Base-by-base conservation (phyloP, 2,329 filamentous ascomycete genomes). In the Ascochyta pisi region DNA sequence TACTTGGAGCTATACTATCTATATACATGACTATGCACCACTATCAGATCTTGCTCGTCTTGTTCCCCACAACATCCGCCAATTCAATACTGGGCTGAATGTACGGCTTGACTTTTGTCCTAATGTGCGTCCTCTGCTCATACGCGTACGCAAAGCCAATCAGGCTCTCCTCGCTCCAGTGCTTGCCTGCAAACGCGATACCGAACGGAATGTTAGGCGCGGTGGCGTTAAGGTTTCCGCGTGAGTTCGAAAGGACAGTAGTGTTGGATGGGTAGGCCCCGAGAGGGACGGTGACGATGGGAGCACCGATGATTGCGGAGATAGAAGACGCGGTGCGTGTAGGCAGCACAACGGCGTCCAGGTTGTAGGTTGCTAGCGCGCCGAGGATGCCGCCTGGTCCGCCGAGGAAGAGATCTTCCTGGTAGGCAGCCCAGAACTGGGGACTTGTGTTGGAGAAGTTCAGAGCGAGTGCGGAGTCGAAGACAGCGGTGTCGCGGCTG, bases 141-240 rank as follows among this genome's bases (percentile, higher is more conserved):
- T 86, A 89, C 4, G 85, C 87, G 77, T 88, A 90, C 6, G 87
- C 88, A 67, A 86, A 82, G 0, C 83, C 84, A 54, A 91, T 84
- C 61, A 91, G 66, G 27, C 73, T 79, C 64, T 82, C 83, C 70
- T 91, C 88, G 33, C 79, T 83, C 77, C 84, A 91, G 44, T 79
- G 80, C 3, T 73, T 73, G 0, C 87, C 89, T 41, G 89, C 75
- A 63, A 90, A 90, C 7, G 80, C 80, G 10, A 91, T 73, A 0
- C 88, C 88, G 65, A 89, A 88, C 2, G 80, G 80, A 1, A 85
- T 70, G 16, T 84, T 83, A 0, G 86, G 86, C 0, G 77, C 86
- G 0, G 74, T 77, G 0, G 74, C 72, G 8, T 85, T 81, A 7
- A 89, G 72, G n/a, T 82, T 78, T 0, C 83, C 81, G 7, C 82